phyloP scores from a whole-genome alignment of 2,329 filamentous ascomycete genomes.

The Calonectria ilicicola region DNA sequence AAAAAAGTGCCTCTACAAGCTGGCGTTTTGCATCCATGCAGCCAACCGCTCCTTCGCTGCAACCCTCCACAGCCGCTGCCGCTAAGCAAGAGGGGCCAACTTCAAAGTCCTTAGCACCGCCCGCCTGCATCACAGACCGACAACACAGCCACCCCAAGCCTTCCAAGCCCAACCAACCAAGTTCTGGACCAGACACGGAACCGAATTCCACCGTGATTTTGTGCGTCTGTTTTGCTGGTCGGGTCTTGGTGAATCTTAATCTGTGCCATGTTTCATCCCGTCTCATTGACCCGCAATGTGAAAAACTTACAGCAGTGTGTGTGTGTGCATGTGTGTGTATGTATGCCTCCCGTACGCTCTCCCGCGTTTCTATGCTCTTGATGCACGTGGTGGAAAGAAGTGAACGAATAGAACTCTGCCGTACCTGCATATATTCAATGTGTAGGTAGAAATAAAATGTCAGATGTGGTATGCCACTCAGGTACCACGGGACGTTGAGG shows the following conservation, averaged over 20 bases:
- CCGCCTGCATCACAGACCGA: not conserved
- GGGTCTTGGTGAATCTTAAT: too few relatives aligned
- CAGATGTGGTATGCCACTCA: not conserved
- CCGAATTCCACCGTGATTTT: not conserved
- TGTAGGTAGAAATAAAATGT: too few relatives aligned
- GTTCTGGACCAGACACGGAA: not conserved
- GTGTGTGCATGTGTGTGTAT: too few relatives aligned
- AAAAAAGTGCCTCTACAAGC: not conserved
- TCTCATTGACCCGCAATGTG: not conserved
- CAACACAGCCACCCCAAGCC: constrained; percentile 1
- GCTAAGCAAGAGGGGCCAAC: not conserved
- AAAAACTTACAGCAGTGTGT: too few relatives aligned
- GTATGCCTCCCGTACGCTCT: not conserved
- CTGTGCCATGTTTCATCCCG: not conserved
- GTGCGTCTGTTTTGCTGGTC: not conserved
- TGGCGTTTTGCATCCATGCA: not conserved
- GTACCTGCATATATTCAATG: not conserved
- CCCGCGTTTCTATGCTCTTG: not conserved
- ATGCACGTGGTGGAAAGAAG: not conserved
- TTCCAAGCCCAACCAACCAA: not conserved
- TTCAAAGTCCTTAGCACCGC: not conserved
- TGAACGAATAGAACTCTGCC: not conserved
- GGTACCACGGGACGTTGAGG: not conserved
- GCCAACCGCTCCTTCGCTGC: not conserved
- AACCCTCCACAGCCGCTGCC: not conserved